phyloP scores from a whole-genome alignment of 1,139 yeast genomes.

The Wickerhamomyces sp. region DNA sequence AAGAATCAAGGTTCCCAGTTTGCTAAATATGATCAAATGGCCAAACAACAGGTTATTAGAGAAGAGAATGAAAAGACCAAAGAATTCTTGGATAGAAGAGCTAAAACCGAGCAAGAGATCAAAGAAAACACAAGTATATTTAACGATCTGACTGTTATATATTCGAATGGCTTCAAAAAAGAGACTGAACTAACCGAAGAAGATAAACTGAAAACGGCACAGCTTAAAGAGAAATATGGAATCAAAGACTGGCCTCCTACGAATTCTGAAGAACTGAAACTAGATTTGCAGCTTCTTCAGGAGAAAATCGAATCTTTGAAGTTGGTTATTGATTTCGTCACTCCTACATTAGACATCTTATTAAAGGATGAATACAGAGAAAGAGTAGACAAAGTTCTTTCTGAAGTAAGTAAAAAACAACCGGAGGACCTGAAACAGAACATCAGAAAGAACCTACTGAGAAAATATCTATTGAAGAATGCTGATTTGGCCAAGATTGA shows the following conservation, averaged over 20 bases:
- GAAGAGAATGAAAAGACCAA: conserved; percentile 56
- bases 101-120: conserved; percentile 34
- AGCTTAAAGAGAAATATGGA: conserved; percentile 47
- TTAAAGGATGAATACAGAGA: conserved; percentile 30
- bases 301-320: conserved; percentile 25
- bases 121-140: conserved; percentile 34
- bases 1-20: conserved; percentile 88
- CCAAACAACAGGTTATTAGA: conserved; percentile 55
- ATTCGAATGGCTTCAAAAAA: conserved; percentile 34
- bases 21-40: conserved; percentile 71
- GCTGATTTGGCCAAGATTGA: conserved; percentile 17
- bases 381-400: conserved; percentile 27
- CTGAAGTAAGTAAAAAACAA: conserved; percentile 23
- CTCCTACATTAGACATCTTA: conserved; percentile 31
- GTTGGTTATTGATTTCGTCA: conserved; percentile 28
- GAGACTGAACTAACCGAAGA: conserved; percentile 31
- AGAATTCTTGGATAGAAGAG: conserved; percentile 45
- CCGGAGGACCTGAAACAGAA: conserved; percentile 36
- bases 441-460: conserved; percentile 48
- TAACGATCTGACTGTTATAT: conserved; percentile 46
- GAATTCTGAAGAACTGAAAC: conserved; percentile 29
- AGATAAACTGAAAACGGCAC: conserved; percentile 38
- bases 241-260: conserved; percentile 60
- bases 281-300: conserved; percentile 37
- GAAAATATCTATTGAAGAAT: conserved; percentile 38